Evolutionary conservation across 257 asterid genomes (phyloP).

Genomic region (Scutellaria barbata): DNA sequence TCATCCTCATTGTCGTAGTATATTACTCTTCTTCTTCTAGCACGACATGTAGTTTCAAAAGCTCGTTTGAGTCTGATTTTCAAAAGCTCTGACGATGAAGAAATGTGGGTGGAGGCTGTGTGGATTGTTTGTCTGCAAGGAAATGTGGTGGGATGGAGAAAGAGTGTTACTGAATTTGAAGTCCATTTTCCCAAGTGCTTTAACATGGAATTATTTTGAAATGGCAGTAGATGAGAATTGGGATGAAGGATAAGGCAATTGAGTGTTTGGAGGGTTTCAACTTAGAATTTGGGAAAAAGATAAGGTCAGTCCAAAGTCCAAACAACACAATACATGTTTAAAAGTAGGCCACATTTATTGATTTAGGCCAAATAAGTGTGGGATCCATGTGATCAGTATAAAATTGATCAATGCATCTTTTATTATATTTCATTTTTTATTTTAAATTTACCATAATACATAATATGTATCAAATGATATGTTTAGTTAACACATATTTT

Average conservation of each 20-base stretch:
- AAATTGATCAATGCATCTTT: no score
- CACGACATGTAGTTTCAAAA: constrained; percentile 6
- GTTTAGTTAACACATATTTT: no score
- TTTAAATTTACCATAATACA: no score
- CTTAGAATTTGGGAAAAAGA: constrained; percentile 29
- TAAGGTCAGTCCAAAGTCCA: constrained; percentile 28
- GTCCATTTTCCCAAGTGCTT: constrained; percentile 40
- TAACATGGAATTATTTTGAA: constrained; percentile 39
- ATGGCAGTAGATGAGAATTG: background rate
- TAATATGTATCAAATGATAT: no score
- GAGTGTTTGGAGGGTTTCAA: constrained; percentile 14
- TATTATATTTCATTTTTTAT: no score
- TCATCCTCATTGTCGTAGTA: constrained; percentile 41
- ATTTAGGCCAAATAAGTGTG: no score
- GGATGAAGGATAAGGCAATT: constrained; percentile 35
- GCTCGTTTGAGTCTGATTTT: constrained; percentile 14
- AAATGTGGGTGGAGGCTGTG: background rate
- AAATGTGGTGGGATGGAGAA: constrained; percentile 37
- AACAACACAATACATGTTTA: no score
- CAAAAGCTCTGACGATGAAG: background rate
- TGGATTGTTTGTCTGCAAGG: constrained; percentile 16
- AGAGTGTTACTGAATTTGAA: constrained; percentile 27
- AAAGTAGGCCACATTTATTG: no score
- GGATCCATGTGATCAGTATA: no score
- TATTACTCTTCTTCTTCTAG: constrained; percentile 58